phyloP scores from a whole-genome alignment of 148 eudicot species.

The Drosera capensis region DNA sequence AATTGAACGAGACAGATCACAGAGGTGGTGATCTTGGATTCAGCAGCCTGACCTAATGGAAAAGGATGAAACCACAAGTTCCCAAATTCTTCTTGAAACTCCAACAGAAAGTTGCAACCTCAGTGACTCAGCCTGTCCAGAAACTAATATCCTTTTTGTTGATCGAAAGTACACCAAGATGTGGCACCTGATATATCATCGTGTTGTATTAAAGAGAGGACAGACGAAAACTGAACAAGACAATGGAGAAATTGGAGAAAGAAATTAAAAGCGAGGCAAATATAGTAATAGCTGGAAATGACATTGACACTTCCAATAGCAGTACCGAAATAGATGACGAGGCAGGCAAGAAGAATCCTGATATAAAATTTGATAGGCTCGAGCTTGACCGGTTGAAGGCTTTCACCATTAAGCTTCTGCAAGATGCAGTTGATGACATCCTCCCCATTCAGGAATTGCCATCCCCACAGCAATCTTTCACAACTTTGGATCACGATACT shows the following conservation, averaged over 20 bases:
- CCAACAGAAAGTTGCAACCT: conserved; percentile 11
- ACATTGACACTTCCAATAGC: conserved; percentile 6
- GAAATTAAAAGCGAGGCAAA: conserved; percentile 10
- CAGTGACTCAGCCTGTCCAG: conserved; percentile 7
- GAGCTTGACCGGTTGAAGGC: conserved; percentile 21
- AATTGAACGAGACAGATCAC: neutral
- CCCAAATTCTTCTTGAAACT: conserved; percentile 4
- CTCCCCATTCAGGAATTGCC: conserved; percentile 13
- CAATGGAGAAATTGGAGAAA: conserved; percentile 10
- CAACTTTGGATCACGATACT: neutral
- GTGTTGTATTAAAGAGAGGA: conserved; percentile 29
- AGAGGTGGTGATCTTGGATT: neutral
- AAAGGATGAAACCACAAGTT: neutral
- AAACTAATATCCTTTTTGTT: conserved; percentile 13
- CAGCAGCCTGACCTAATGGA: neutral
- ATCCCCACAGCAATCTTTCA: conserved; percentile 5
- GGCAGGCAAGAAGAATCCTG: conserved; percentile 8
- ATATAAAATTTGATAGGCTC: conserved; percentile 5
- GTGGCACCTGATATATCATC: conserved; percentile 79
- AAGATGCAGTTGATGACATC: conserved; percentile 25
- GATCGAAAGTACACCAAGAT: conserved; percentile 46
- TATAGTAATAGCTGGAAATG: conserved; percentile 2
- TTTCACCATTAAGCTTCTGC: conserved; percentile 24
- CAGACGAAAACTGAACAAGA: conserved; percentile 7
- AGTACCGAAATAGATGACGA: conserved; percentile 1